phyloP scores from a whole-genome alignment of 2,329 filamentous ascomycete genomes.

The Ophiobolus disseminans region DNA sequence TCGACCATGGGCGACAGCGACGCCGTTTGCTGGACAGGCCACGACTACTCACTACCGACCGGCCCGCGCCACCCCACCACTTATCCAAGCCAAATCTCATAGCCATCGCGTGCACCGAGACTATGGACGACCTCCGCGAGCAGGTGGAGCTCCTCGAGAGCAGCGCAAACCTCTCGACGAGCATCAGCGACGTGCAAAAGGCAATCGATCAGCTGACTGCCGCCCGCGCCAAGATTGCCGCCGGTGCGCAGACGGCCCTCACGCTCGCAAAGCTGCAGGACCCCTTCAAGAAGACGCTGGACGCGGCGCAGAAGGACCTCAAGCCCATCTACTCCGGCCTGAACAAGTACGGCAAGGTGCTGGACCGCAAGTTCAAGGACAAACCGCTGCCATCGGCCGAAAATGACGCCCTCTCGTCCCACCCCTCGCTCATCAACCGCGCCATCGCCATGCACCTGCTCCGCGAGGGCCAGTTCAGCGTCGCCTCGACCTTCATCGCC shows the following conservation, averaged over 20 bases:
- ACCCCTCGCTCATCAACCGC: constrained; percentile 82
- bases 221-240: constrained; percentile 75
- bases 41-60: constrained; percentile 8
- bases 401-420: constrained; percentile 78
- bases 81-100: constrained; percentile 4
- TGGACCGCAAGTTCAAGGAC: constrained; percentile 73
- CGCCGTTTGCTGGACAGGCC: constrained; percentile 26
- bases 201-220: constrained; percentile 78
- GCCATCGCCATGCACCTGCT: constrained; percentile 97
- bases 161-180: constrained; percentile 72
- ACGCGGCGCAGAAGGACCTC: constrained; percentile 78
- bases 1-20: constrained; percentile 32
- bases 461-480: constrained; percentile 89
- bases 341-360: constrained; percentile 81
- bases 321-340: constrained; percentile 84
- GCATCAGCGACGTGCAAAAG: constrained; percentile 80
- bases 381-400: constrained; percentile 76
- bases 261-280: constrained; percentile 85
- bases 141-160: constrained; percentile 77
- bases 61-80: constrained; percentile 3
- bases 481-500: constrained; percentile 82
- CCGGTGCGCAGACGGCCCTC: constrained; percentile 70
- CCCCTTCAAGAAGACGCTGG: constrained; percentile 80
- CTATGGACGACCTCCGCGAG: constrained; percentile 72
- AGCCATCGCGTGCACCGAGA: constrained; percentile 12